Percentiles rank a stretch among this genome's conserved stretches.
Conservation (phyloP, 2,329 filamentous ascomycete species). For the Cladosporium halotolerans region DNA sequence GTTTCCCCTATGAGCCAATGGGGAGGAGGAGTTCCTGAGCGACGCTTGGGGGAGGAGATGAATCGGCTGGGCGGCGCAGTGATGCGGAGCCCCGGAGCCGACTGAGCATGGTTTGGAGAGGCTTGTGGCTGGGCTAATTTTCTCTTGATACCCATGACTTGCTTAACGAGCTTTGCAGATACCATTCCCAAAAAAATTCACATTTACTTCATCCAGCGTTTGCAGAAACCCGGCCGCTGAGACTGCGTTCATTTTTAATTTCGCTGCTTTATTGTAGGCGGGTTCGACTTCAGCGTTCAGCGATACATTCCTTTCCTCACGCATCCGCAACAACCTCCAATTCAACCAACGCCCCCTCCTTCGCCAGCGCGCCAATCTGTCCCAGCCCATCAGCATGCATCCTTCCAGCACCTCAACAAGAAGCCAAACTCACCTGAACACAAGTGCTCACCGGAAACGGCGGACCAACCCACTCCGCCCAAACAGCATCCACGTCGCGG, state of each 20-base stretch:
- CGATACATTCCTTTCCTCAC: neutral
- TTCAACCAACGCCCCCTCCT: conserved; percentile 18
- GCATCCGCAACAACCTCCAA: conserved; percentile 17
- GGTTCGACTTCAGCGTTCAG: too few species aligned
- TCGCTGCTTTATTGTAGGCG: too few species aligned
- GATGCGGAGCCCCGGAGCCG: too few species aligned
- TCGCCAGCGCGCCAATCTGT: conserved; percentile 14
- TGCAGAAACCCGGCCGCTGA: too few species aligned
- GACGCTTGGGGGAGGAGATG: neutral
- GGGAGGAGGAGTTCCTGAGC: conserved; percentile 47
- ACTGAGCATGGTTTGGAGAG: too few species aligned
- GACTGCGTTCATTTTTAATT: too few species aligned
- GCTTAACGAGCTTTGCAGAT: too few species aligned
- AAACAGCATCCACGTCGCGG: conserved; percentile 14
- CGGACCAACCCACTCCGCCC: conserved; percentile 12
- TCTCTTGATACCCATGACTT: too few species aligned
- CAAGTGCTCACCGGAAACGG: conserved; percentile 18
- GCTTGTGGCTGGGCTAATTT: too few species aligned
- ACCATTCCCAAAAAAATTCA: too few species aligned
- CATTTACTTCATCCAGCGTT: too few species aligned
- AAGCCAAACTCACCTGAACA: conserved; percentile 10
- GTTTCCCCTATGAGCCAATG: conserved; percentile 64
- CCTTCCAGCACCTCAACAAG: too few species aligned
- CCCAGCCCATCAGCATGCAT: neutral
- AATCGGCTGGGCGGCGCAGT: neutral